Evolutionary conservation across 345 rosid genomes (phyloP).

Genomic region (Lepidium didymum): DNA sequence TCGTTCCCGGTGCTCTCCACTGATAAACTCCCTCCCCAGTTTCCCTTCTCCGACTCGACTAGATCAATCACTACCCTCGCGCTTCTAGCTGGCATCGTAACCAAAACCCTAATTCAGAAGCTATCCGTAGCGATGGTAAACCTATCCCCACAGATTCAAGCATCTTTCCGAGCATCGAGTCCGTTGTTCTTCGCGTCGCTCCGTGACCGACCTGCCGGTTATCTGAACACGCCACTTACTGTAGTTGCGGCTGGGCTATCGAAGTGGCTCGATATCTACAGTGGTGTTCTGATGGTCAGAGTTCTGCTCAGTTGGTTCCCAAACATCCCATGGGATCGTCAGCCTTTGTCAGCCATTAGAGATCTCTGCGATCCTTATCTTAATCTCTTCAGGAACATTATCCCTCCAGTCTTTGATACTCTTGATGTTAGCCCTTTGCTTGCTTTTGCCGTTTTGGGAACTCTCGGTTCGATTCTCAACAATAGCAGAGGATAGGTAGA

Average conservation of each 20-base stretch:
- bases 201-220: slow-evolving; percentile 42
- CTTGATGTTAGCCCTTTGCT: slow-evolving; percentile 81
- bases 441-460: slow-evolving; percentile 75
- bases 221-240: slow-evolving; percentile 67
- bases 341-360: slow-evolving; percentile 72
- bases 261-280: slow-evolving; percentile 85
- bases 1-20: slow-evolving; percentile 11
- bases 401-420: slow-evolving; percentile 72
- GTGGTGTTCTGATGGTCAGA: slow-evolving; percentile 83
- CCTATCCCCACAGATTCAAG: slow-evolving; percentile 24
- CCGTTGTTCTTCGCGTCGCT: slow-evolving; percentile 65
- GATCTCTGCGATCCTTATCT: slow-evolving; percentile 86
- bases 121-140: slow-evolving; percentile 21
- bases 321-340: slow-evolving; percentile 85
- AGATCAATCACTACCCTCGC: slow-evolving; percentile 38
- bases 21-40: background rate
- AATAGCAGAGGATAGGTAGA: slow-evolving; percentile 31
- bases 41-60: slow-evolving; percentile 34
- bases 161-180: slow-evolving; percentile 31
- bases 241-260: slow-evolving; percentile 82
- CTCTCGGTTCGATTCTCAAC: slow-evolving; percentile 58
- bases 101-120: slow-evolving; percentile 28
- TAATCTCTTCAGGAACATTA: slow-evolving; percentile 76
- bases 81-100: slow-evolving; percentile 22
- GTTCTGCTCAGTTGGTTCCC: slow-evolving; percentile 97